A percentile compares a stretch with the other conserved stretches of the same genome.
These are phyloP conservation scores for Malus sieversii DNA, from an alignment of 306 rosid species.

Conservation along the genomic window DNA sequence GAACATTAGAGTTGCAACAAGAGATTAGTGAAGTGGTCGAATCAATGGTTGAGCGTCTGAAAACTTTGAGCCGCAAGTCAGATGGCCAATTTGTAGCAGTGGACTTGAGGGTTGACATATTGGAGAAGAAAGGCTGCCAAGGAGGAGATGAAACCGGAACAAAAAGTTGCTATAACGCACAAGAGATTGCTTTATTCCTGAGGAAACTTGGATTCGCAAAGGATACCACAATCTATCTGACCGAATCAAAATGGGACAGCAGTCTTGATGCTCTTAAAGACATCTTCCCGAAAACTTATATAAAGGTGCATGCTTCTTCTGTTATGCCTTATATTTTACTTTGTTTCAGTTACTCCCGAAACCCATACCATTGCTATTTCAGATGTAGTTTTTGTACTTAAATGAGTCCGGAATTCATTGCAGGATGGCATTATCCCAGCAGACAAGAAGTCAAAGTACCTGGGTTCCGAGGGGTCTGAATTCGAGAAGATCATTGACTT, in stretches of 20 bases:
- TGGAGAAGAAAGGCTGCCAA: constrained; percentile 75
- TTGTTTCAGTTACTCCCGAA: neutral
- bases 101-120: constrained; percentile 80
- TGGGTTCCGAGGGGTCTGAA: constrained; percentile 66
- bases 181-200: constrained; percentile 69
- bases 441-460: constrained; percentile 67
- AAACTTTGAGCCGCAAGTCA: constrained; percentile 76
- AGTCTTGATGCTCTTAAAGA: constrained; percentile 88
- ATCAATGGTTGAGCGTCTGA: constrained; percentile 72
- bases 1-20: constrained; percentile 75
- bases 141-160: constrained; percentile 51
- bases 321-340: neutral
- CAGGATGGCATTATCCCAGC: constrained; percentile 91
- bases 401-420: constrained; percentile 26
- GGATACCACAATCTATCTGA: constrained; percentile 83
- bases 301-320: constrained; percentile 52
- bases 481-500: constrained; percentile 81
- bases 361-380: neutral
- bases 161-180: constrained; percentile 75
- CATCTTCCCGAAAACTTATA: constrained; percentile 79
- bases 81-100: constrained; percentile 78
- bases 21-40: constrained; percentile 73
- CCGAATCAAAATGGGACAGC: constrained; percentile 85
- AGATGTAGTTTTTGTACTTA: neutral
- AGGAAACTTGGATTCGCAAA: constrained; percentile 73